A percentile compares a stretch with the other conserved stretches of the same genome.
These are phyloP conservation scores for Clausena lansium DNA, from an alignment of 345 rosid species.

Conservation along the genomic window DNA sequence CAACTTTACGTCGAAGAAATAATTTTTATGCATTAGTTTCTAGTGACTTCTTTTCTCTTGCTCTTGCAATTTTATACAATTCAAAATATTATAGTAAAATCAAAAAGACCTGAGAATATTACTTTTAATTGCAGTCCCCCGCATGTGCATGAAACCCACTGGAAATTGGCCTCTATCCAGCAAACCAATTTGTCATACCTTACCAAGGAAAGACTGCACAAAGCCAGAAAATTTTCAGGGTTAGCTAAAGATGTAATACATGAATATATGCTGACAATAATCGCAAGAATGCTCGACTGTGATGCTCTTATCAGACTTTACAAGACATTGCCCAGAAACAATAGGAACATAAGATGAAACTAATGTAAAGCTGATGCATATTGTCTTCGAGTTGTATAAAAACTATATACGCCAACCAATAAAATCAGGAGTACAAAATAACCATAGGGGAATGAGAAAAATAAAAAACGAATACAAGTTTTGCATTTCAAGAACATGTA, in stretches of 20 bases:
- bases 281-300: not conserved
- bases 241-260: not conserved
- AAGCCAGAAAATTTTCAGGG: not conserved
- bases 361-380: too few relatives aligned
- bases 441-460: not conserved
- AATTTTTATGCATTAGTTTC: constrained; percentile 27
- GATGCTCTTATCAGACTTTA: not conserved
- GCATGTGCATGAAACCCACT: constrained; percentile 11
- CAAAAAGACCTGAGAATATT: constrained; percentile 30
- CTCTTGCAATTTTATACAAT: constrained; percentile 36
- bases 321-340: not conserved
- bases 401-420: not conserved
- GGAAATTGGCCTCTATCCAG: constrained; percentile 6
- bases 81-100: constrained; percentile 27
- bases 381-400: not conserved
- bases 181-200: constrained; percentile 31
- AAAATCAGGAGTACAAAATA: not conserved
- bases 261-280: not conserved
- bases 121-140: constrained; percentile 13
- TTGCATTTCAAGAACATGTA: not conserved
- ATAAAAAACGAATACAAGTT: not conserved
- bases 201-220: constrained; percentile 57
- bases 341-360: not conserved
- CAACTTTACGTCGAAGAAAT: constrained; percentile 24
- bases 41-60: constrained; percentile 17